Evolutionary conservation across 768 basidiomycete species (phyloP).

Genomic region (Fomitopsis serialis): DNA sequence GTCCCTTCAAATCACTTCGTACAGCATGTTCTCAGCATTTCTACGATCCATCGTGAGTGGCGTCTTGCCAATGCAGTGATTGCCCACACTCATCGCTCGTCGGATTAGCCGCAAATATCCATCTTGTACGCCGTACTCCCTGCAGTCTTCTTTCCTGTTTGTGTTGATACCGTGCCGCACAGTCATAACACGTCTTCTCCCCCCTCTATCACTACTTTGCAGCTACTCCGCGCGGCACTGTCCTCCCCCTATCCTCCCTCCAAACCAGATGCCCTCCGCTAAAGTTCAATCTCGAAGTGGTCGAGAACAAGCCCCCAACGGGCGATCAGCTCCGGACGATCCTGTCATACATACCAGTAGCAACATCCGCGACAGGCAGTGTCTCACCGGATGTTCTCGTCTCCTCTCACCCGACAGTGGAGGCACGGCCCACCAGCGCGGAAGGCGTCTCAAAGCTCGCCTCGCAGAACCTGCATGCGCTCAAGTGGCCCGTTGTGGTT

Average conservation of each 20-base stretch:
- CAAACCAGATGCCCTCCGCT: constrained; percentile 45
- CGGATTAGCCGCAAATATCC: constrained; percentile 48
- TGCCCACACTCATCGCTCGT: background rate
- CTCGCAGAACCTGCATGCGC: constrained; percentile 46
- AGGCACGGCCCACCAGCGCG: constrained; percentile 34
- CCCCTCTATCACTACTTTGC: constrained; percentile 56
- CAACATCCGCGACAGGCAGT: constrained; percentile 4
- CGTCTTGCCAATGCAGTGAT: too few relatives aligned
- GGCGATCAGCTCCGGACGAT: constrained; percentile 66
- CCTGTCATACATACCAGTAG: constrained; percentile 46
- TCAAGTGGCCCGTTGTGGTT: constrained; percentile 80
- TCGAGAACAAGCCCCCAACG: constrained; percentile 60
- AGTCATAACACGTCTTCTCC: constrained; percentile 68
- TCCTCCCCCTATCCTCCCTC: constrained; percentile 57
- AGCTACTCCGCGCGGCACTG: constrained; percentile 51
- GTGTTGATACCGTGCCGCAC: background rate
- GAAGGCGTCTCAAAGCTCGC: constrained; percentile 47
- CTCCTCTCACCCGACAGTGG: constrained; percentile 54
- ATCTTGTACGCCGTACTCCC: constrained; percentile 43
- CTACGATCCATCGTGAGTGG: constrained; percentile 13
- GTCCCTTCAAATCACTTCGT: too few relatives aligned
- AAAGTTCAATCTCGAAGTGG: constrained; percentile 64
- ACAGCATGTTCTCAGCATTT: constrained; percentile 15
- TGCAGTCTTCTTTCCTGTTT: background rate
- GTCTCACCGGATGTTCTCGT: constrained; percentile 35